Conservation (phyloP, 2,329 filamentous ascomycete species). For the Ophiostoma piceae region DNA sequence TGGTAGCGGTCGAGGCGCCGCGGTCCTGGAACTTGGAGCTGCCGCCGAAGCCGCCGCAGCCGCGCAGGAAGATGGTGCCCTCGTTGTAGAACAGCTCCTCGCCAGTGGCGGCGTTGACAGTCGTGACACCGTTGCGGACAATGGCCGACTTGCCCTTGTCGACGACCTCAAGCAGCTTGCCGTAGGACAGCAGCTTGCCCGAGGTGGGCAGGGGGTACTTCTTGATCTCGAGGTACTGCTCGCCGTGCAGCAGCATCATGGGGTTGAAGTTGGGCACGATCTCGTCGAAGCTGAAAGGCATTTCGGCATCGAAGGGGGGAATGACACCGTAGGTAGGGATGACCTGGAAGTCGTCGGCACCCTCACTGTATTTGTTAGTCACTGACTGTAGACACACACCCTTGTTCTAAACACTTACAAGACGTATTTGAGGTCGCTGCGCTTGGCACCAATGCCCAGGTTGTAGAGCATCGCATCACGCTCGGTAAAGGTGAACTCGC, state of each 20-base stretch:
- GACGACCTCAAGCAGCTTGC: conserved; percentile 83
- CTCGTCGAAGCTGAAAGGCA: conserved; percentile 72
- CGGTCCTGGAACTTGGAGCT: conserved; percentile 70
- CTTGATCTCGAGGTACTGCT: conserved; percentile 94
- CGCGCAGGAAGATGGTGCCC: conserved; percentile 84
- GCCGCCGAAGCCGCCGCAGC: conserved; percentile 85
- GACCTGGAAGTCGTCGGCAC: conserved; percentile 84
- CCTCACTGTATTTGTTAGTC: conserved; percentile 50
- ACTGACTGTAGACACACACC: background rate
- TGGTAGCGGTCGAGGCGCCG: conserved; percentile 71
- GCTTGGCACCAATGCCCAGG: conserved; percentile 86
- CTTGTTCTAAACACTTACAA: conserved; percentile 46
- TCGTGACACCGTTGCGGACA: conserved; percentile 72
- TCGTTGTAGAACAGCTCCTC: conserved; percentile 98
- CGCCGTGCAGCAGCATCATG: conserved; percentile 98
- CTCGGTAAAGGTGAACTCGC: conserved; percentile 77
- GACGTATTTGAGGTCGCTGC: conserved; percentile 77
- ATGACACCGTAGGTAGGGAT: conserved; percentile 95
- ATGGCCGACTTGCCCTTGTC: conserved; percentile 92
- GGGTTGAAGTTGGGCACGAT: conserved; percentile 94
- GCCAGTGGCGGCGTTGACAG: conserved; percentile 76
- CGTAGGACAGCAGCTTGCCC: conserved; percentile 68
- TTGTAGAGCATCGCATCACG: conserved; percentile 93
- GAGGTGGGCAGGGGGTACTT: conserved; percentile 88
- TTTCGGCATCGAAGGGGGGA: conserved; percentile 79